Evolutionary conservation across 805 yeast species (phyloP).

Genomic region (Schwanniomyces occidentalis): DNA sequence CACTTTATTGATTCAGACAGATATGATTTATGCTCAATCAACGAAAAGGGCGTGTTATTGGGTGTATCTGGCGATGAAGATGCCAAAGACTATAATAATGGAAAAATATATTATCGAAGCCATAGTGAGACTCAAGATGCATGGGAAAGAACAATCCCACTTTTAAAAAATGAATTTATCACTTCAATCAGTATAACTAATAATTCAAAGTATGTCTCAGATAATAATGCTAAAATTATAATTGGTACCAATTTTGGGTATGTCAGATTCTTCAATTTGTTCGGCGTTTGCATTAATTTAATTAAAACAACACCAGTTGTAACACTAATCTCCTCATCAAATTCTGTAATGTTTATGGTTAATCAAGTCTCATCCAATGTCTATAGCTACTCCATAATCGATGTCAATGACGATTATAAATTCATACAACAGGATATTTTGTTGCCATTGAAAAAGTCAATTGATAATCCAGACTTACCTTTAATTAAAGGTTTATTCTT

Average conservation of each 20-base stretch:
- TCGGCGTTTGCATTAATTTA: slow-evolving; percentile 71
- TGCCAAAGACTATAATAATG: slow-evolving; percentile 22
- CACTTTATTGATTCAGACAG: slow-evolving; percentile 76
- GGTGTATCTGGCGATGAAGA: slow-evolving; percentile 39
- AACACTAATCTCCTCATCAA: slow-evolving; percentile 63
- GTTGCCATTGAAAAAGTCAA: slow-evolving; percentile 30
- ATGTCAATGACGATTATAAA: slow-evolving; percentile 42
- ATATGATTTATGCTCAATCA: slow-evolving; percentile 75
- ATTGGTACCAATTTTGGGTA: slow-evolving; percentile 79
- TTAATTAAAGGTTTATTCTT: slow-evolving; percentile 74
- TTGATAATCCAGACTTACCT: slow-evolving; percentile 27
- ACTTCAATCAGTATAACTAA: slow-evolving; percentile 63
- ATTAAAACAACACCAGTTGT: slow-evolving; percentile 74
- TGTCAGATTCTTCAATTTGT: slow-evolving; percentile 65
- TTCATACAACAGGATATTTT: slow-evolving; percentile 40
- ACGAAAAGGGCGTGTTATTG: slow-evolving; percentile 63
- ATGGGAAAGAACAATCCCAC: slow-evolving; percentile 70
- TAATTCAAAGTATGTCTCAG: slow-evolving; percentile 12
- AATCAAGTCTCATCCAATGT: slow-evolving; percentile 36
- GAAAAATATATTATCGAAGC: slow-evolving; percentile 62
- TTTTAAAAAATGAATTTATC: slow-evolving; percentile 57
- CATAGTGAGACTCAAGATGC: slow-evolving; percentile 63
- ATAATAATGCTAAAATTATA: slow-evolving; percentile 44
- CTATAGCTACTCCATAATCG: slow-evolving; percentile 50
- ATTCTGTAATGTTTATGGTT: slow-evolving; percentile 53